phyloP scores from a whole-genome alignment of 257 asterid species.

The Forsythia viridissima region DNA sequence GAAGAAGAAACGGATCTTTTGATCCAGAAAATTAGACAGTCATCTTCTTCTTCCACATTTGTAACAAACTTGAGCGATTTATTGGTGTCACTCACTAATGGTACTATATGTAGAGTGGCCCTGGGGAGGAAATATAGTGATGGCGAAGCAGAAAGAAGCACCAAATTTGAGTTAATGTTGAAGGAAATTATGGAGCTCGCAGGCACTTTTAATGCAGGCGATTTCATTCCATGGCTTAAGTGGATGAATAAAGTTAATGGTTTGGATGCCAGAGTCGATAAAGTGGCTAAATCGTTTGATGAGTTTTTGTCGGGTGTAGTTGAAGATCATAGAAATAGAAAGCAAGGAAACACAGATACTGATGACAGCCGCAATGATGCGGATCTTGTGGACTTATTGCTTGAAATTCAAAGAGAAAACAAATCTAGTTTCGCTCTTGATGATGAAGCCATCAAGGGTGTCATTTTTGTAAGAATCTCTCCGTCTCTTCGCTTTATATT shows the following conservation, averaged over 20 bases:
- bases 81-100: too few species aligned
- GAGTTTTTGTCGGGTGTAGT: too few species aligned
- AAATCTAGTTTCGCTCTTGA: background rate
- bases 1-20: constrained; percentile 23
- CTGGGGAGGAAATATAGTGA: too few species aligned
- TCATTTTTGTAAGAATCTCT: background rate
- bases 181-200: background rate
- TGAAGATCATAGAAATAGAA: too few species aligned
- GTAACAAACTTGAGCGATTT: too few species aligned
- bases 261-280: too few species aligned
- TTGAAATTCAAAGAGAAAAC: background rate
- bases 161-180: background rate
- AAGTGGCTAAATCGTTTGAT: too few species aligned
- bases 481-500: too few species aligned
- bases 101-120: too few species aligned
- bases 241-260: too few species aligned
- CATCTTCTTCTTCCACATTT: background rate
- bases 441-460: background rate
- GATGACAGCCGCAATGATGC: background rate
- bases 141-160: background rate
- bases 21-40: constrained; percentile 5
- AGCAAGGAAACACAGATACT: background rate
- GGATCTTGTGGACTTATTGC: constrained; percentile 10
- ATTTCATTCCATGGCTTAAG: too few species aligned
- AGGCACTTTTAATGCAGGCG: background rate